Conservation (phyloP, 306 rosid species). For the Gastrolobium villosum region DNA sequence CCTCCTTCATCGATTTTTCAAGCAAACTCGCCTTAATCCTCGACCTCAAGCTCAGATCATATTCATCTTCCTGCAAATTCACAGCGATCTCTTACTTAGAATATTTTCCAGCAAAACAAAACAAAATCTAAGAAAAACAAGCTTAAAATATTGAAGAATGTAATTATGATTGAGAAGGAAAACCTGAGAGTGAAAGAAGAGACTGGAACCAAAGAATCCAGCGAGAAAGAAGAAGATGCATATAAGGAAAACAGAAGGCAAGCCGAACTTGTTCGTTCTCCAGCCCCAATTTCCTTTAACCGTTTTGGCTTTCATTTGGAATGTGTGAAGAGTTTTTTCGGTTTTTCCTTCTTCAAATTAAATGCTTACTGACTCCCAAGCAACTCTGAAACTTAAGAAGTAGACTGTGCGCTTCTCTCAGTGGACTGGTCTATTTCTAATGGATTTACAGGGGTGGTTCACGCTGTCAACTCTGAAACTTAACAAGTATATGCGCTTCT, state of each 20-base stretch:
- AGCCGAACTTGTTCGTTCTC: conserved; percentile 58
- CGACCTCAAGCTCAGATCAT: conserved; percentile 46
- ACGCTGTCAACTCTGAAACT: conserved; percentile 27
- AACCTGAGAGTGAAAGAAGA: conserved; percentile 59
- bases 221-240: conserved; percentile 78
- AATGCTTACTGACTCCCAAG: conserved; percentile 21
- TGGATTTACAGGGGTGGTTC: conserved; percentile 27
- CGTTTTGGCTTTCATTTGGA: conserved; percentile 66
- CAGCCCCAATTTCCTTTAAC: conserved; percentile 59
- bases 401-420: conserved; percentile 2
- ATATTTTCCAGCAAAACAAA: not conserved
- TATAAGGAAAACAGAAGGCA: conserved; percentile 57
- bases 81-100: conserved; percentile 10
- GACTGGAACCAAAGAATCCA: conserved; percentile 71
- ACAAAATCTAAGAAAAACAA: not conserved
- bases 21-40: conserved; percentile 61
- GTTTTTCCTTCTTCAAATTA: conserved; percentile 18
- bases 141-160: conserved; percentile 2
- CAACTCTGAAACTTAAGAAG: conserved; percentile 25
- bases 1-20: conserved; percentile 57
- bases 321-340: conserved; percentile 2
- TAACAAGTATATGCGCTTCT: conserved; percentile 10
- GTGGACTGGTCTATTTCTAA: not conserved
- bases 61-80: conserved; percentile 56
- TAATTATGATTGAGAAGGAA: conserved; percentile 25